Percentiles rank a stretch among this genome's conserved stretches.
These are phyloP conservation scores for Parmelia sp. DNA, from an alignment of 495 filamentous ascomycete genomes.

Conservation along the genomic window DNA sequence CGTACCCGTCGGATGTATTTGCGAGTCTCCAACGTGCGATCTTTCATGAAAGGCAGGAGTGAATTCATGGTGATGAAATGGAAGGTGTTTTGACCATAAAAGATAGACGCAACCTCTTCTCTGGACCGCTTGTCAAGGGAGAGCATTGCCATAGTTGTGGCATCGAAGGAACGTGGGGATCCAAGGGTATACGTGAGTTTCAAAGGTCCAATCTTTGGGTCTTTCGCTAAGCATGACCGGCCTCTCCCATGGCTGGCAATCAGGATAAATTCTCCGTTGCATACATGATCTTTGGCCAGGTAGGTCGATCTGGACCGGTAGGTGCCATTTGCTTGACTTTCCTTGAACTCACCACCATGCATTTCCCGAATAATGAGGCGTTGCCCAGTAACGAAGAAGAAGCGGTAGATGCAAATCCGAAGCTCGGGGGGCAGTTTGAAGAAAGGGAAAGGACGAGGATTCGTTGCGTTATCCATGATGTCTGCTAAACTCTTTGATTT, in stretches of 20 bases:
- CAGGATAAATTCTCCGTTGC: not conserved
- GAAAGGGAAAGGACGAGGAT: not conserved
- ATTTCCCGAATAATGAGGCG: not conserved
- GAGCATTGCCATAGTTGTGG: not conserved
- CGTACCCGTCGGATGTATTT: not conserved
- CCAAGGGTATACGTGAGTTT: not conserved
- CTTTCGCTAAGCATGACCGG: not conserved
- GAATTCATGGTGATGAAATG: not conserved
- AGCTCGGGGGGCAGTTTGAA: not conserved
- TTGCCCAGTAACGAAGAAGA: not conserved
- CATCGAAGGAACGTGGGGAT: not conserved
- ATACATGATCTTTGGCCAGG: not conserved
- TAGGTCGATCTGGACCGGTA: not conserved
- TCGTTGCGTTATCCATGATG: not conserved
- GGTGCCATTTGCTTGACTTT: not conserved
- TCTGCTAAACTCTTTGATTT: not conserved
- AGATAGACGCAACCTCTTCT: not conserved
- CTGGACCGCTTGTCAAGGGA: not conserved
- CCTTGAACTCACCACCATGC: not conserved
- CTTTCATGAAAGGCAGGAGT: not conserved
- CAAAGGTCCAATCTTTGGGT: not conserved
- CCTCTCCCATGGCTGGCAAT: not conserved
- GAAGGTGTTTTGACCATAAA: not conserved
- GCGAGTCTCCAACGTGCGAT: not conserved
- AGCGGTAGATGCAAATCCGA: not conserved